phyloP scores from a whole-genome alignment of 2,329 filamentous ascomycete species.

The Chlorencoelia australis region DNA sequence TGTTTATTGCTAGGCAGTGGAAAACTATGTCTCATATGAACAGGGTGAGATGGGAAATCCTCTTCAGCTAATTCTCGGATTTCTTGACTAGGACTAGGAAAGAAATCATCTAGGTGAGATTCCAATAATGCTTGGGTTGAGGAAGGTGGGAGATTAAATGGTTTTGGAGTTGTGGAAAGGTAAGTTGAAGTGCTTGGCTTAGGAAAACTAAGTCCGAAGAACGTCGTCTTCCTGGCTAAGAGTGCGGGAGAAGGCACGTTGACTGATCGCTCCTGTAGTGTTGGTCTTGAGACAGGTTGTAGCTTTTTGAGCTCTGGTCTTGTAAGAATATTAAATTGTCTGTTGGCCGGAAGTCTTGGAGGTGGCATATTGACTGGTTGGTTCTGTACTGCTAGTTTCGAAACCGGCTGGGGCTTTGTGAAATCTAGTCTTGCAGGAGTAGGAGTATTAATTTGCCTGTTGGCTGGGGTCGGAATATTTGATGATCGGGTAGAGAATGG shows the following conservation, averaged over 20 bases:
- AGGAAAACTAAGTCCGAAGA: slow-evolving; percentile 1
- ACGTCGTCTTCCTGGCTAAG: slow-evolving; percentile 5
- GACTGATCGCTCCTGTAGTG: slow-evolving; percentile 9
- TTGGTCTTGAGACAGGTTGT: not conserved
- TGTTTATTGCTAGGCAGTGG: too few species aligned
- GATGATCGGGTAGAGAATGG: too few species aligned
- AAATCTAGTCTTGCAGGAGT: too few species aligned
- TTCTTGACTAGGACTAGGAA: slow-evolving; percentile 47
- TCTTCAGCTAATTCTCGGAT: slow-evolving; percentile 40
- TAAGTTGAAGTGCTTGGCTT: not conserved
- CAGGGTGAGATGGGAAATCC: not conserved
- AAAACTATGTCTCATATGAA: too few species aligned
- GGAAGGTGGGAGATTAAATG: slow-evolving; percentile 22
- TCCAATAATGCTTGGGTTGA: slow-evolving; percentile 45
- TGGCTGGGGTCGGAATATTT: too few species aligned
- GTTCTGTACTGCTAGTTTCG: too few species aligned
- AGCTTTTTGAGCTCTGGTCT: too few species aligned
- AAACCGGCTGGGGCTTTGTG: too few species aligned
- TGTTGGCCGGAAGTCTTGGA: too few species aligned
- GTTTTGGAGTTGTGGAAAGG: not conserved
- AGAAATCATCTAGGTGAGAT: slow-evolving; percentile 41
- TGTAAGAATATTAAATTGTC: too few species aligned
- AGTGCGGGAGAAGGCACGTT: slow-evolving; percentile 18
- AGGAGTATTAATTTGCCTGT: too few species aligned
- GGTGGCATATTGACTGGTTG: too few species aligned